phyloP scores from a whole-genome alignment of 768 basidiomycete genomes.

The Candolleomyces aberdarensis region DNA sequence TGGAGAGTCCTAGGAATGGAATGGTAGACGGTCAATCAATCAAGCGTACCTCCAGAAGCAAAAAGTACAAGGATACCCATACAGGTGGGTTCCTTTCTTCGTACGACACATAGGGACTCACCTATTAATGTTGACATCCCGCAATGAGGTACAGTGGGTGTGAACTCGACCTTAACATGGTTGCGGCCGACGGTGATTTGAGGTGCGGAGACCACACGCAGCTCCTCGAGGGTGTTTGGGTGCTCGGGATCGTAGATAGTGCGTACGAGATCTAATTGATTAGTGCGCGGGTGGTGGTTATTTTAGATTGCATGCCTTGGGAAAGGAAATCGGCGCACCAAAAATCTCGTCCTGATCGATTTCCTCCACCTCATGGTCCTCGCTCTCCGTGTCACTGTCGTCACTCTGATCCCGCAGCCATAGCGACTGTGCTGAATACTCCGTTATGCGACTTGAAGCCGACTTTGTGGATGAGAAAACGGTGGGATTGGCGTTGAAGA shows the following conservation, averaged over 20 bases:
- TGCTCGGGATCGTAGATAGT: slow-evolving; percentile 96
- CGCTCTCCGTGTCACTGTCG: slow-evolving; percentile 39
- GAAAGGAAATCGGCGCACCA: slow-evolving; percentile 46
- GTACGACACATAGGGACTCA: slow-evolving; percentile 25
- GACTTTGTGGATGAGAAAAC: slow-evolving; percentile 61
- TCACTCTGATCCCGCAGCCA: slow-evolving; percentile 50
- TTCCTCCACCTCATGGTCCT: slow-evolving; percentile 55
- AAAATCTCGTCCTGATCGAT: slow-evolving; percentile 94
- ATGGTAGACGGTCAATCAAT: background rate
- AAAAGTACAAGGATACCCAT: slow-evolving; percentile 1
- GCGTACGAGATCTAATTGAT: slow-evolving; percentile 73
- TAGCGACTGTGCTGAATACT: slow-evolving; percentile 45
- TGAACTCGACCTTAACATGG: slow-evolving; percentile 84
- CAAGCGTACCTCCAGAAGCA: background rate
- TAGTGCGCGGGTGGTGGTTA: slow-evolving; percentile 3
- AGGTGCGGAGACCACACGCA: slow-evolving; percentile 89
- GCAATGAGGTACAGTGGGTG: slow-evolving; percentile 96
- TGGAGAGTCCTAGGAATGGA: slow-evolving; percentile 71
- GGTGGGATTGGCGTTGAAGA: slow-evolving; percentile 90
- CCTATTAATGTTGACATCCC: slow-evolving; percentile 97
- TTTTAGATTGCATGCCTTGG: background rate
- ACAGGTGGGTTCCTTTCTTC: background rate
- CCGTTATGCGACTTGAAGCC: slow-evolving; percentile 36
- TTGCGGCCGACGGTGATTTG: slow-evolving; percentile 68
- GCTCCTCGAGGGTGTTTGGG: slow-evolving; percentile 88